Conservation (phyloP, 805 yeast species). For the Candida coleopterorum region DNA sequence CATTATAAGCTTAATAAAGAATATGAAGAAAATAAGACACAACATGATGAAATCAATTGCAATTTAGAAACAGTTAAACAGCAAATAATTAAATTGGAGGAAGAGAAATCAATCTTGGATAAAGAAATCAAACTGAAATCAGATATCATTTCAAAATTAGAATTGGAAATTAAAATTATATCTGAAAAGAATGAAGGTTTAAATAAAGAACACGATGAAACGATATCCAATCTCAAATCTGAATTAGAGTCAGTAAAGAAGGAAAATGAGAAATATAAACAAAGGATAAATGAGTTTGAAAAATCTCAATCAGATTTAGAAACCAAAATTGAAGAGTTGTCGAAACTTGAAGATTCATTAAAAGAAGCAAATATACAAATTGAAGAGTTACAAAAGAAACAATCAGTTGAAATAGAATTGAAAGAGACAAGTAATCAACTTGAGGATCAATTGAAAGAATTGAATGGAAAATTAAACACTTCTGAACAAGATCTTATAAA, state of each 20-base stretch:
- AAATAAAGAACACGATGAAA: background rate
- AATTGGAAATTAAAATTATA: background rate
- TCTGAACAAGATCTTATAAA: background rate
- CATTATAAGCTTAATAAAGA: background rate
- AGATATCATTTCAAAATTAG: background rate
- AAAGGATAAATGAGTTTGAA: background rate
- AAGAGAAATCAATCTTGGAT: background rate
- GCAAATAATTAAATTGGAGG: background rate
- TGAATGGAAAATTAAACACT: background rate
- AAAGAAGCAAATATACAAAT: background rate
- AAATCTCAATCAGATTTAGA: background rate
- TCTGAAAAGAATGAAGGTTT: background rate
- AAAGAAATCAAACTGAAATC: background rate
- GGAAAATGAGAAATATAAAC: background rate
- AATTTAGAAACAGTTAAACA: background rate
- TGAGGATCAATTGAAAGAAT: background rate
- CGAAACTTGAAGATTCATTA: background rate
- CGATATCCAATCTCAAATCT: background rate
- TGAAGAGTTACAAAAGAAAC: background rate
- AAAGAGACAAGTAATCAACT: background rate
- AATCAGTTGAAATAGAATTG: background rate
- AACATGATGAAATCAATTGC: background rate
- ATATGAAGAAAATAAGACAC: background rate
- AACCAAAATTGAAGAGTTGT: background rate
- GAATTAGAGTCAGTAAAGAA: background rate